Conservation (phyloP, 805 yeast genomes). For the Saccharomycopsis olivae region DNA sequence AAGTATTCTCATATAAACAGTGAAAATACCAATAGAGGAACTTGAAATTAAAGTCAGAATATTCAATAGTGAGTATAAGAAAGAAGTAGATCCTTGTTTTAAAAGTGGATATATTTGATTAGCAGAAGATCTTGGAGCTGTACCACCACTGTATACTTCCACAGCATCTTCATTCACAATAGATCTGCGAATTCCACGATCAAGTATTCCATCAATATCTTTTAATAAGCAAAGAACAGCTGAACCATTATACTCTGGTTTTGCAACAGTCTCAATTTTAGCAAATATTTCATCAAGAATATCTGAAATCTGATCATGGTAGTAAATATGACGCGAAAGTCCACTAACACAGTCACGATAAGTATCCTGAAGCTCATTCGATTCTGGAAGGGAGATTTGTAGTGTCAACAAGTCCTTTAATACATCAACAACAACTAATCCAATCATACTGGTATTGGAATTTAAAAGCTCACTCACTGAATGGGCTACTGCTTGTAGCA, state of each 20-base stretch:
- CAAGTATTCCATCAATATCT: constrained; percentile 6
- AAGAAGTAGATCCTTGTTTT: no score
- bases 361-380: not conserved
- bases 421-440: constrained; percentile 75
- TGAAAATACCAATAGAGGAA: no score
- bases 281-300: constrained; percentile 59
- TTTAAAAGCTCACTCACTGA: constrained; percentile 46
- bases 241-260: no score
- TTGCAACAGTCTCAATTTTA: constrained; percentile 27
- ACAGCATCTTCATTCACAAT: not conserved
- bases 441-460: constrained; percentile 75
- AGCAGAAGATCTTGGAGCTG: no score
- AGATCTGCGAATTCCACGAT: not conserved
- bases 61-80: no score
- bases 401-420: constrained; percentile 46
- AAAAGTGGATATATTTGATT: no score
- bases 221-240: constrained; percentile 1
- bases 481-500: constrained; percentile 36
- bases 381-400: constrained; percentile 25
- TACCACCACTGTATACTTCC: constrained; percentile 9
- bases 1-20: no score
- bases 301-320: constrained; percentile 78
- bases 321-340: constrained; percentile 68
- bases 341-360: constrained; percentile 49
- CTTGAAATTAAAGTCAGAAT: no score